These are phyloP conservation scores for Solanum pimpinellifolium DNA, from an alignment of 257 asterid genomes.

Conservation along the genomic window DNA sequence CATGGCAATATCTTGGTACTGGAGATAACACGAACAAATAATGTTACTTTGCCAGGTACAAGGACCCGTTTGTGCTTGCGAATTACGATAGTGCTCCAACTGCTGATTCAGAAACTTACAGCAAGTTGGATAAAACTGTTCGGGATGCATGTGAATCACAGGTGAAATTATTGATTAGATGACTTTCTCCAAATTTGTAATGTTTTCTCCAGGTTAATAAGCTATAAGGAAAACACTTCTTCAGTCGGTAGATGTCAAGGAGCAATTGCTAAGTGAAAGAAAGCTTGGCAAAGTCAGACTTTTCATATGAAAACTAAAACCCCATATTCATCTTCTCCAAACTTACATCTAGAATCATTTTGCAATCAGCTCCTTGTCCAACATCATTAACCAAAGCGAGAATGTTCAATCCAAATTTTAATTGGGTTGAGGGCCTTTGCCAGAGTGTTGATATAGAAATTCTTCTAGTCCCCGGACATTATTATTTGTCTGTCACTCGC, in stretches of 20 bases:
- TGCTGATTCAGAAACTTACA: constrained; percentile 62
- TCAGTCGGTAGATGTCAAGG: background rate
- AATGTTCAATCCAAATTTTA: background rate
- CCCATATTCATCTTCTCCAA: background rate
- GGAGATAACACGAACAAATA: background rate
- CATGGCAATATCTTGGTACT: background rate
- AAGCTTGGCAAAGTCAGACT: background rate
- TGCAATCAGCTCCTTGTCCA: background rate
- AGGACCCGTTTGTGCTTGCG: constrained; percentile 70
- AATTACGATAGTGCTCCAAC: constrained; percentile 88
- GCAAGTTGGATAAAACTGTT: constrained; percentile 47
- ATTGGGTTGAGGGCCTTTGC: background rate
- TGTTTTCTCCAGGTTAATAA: background rate
- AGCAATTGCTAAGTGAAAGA: background rate
- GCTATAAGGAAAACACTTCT: background rate
- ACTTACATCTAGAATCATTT: background rate
- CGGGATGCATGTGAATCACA: constrained; percentile 68
- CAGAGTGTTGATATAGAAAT: background rate
- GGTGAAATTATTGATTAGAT: constrained; percentile 28
- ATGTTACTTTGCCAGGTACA: constrained; percentile 33
- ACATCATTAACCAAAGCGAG: background rate
- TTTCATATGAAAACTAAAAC: background rate
- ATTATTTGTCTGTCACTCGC: background rate
- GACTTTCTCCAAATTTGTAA: background rate
- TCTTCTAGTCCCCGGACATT: background rate